Base-by-base conservation (phyloP, 441 rosid genomes). In the Melastoma candidum region DNA sequence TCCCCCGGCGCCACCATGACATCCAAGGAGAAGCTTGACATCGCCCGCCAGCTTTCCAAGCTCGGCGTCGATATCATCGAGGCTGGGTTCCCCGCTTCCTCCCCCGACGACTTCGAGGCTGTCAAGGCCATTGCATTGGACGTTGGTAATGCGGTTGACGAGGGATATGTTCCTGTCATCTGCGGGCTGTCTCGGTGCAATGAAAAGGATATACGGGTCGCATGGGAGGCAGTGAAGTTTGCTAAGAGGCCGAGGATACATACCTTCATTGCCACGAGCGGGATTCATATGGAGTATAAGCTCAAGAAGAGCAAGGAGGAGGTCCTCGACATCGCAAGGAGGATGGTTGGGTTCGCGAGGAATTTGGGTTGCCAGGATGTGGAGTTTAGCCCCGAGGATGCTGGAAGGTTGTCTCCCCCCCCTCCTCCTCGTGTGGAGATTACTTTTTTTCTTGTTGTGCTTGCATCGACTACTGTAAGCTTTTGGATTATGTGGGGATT, bases 321-420 rank as follows among this genome's bases (percentile, higher is more conserved):
- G 60, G 95, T 87, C 9, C 46, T 85, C 48, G 88, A 87, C 54
- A 78, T 81, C 29, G 95, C 97, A 0, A 63, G 81, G 54, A 74
- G 60, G 48, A 83, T 82, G 90, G 95, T 87, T 48, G 55, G 46
- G 4, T 84, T 66, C 10, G 93, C 89, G 0, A 64, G 88, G 64
- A 83, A 90, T 63, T 76, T 90, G 72, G 93, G 96, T 0, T 90
- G 93, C 51, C 63, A 83, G 11, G 96, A 90, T 60, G 81, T 90
- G 7, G 90, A 90, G 66, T 87, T 90, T 62, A 85, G 96, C 71
- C 95, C 93, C 0, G 95, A 87, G 65, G 97, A 90, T 59, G 96
- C 95, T 6, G 93, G 90, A 69, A 81, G 97, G 97, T 92, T 72
- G 4, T 51, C 36, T 44, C 0, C 27, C 1, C 25, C 14, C 11